Base-by-base conservation (phyloP, 371 early-diverging fungal genomes). In the Choanephora cucurbitarum region DNA sequence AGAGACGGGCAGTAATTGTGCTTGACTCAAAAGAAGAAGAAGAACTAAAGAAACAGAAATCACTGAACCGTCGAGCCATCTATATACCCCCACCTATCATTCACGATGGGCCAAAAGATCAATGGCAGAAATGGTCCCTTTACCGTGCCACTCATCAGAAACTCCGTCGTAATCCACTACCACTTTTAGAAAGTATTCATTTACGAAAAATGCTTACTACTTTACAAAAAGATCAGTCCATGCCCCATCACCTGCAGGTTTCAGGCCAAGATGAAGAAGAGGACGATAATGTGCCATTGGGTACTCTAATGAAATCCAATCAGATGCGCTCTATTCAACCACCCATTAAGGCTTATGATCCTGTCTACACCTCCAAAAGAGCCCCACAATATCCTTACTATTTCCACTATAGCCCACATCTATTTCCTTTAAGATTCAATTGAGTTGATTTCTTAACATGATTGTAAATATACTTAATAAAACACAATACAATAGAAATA, bases 131-230 rank as follows among this genome's bases (percentile, higher is more conserved):
- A 48, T 57, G 63, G 52, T 15, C 43, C n/a, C 43, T 63, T 21
- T 63, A 63, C 44, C 53, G 45, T 31, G 18, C 54, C n/a, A 63
- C 63, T 0, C 19, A 48, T 4, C 48, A 63, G 31, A 63, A 63
- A 49, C 63, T 63, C 50, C 58, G 49, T 21, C 44, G 34, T 43
- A 52, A 46, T 28, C 15, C 49, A n/a, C 14, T 61, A 15, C 62
- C 62, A 15, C 52, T 63, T 52, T 41, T 31, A 21, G 58, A 63
- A 63, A 43, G 28, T 1, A 24, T 63, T 53, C 58, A 53, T 41
- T 58, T 63, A 31, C 48, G 22, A 24, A 22, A 40, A n/a, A 58
- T 64, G 55, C 50, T 64, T 3, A 19, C 46, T 19, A 23, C 24
- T 37, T 41, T 58, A 18, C 52, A 52, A 24, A 17, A 43, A 17